phyloP scores from a whole-genome alignment of 192 early-diverging fungal species.

The Umbelopsis isabellina region DNA sequence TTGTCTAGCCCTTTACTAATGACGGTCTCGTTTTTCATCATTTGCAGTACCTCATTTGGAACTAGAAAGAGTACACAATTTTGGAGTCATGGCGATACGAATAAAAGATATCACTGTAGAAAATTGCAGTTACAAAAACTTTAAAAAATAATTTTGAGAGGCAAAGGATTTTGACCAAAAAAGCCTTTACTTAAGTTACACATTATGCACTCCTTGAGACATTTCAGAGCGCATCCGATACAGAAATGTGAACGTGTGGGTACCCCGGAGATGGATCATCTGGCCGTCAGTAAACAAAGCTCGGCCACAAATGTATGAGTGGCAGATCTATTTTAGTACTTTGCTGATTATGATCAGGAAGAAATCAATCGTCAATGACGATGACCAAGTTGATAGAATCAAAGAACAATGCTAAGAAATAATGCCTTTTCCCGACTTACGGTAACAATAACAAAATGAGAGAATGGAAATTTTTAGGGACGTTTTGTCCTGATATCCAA shows the following conservation, averaged over 20 bases:
- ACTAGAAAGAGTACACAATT: slow-evolving; percentile 17
- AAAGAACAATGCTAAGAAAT: too few relatives aligned
- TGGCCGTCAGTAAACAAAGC: slow-evolving; percentile 1
- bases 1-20: slow-evolving; percentile 1
- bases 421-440: too few relatives aligned
- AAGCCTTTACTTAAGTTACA: too few relatives aligned
- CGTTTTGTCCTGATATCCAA: background rate
- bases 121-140: background rate
- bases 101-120: slow-evolving; percentile 21
- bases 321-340: too few relatives aligned
- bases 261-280: background rate
- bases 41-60: slow-evolving; percentile 37
- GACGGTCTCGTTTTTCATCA: background rate
- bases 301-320: background rate
- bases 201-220: background rate
- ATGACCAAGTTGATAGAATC: too few relatives aligned
- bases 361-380: too few relatives aligned
- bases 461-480: background rate
- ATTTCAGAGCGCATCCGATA: background rate
- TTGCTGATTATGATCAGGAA: too few relatives aligned
- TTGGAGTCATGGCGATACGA: background rate
- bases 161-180: too few relatives aligned
- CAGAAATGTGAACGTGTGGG: too few relatives aligned
- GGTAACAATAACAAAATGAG: background rate
- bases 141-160: too few relatives aligned